Base-by-base conservation (phyloP, 345 rosid genomes). In the Diplotaxis tenuifolia region DNA sequence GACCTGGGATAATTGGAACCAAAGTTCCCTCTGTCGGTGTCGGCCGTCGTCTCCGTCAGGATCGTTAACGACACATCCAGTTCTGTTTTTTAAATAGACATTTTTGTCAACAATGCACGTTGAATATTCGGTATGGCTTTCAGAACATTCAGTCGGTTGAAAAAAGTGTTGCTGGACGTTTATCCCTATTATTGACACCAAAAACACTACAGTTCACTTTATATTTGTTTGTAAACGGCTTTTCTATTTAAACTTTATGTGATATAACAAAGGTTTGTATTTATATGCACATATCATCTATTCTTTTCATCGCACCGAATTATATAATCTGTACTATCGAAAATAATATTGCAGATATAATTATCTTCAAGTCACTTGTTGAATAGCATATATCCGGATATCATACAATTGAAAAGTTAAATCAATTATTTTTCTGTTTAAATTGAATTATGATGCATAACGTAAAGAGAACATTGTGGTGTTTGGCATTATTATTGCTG, bases 21-120 rank as follows among this genome's bases (percentile, higher is more conserved):
- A 62, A 62, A 38, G 65, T 61, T 69, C 36, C 79, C 21, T 63
- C 38, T 11, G 58, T 16, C 65, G n/a, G 71, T 64, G 75, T 70
- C 75, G 75, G 75, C 56, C 66, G 58, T 34, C 73, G 31, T 38
- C 38, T 66, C 20, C 42, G 25, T 19, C 28, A 42, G 15, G 58
- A 21, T 22, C 12, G 58, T 53, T 70, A 69, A 70, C 75, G 70
- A 55, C 79, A 63, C 79, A 69, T 68, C 62, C 19, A 31, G 9
- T 36, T 57, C 55, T 12, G 8, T 34, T 27, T 61, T 15, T 28
- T 15, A 28, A 9, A 53, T 20, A 53, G n/a, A 20, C 21, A 11
- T 53, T 53, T n/a, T 53, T 5, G n/a, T 21, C 21, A 53, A 21
- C 15, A 53, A 53, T 21, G 8, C 58, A 53, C 21, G 15, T 53